Evolutionary conservation across 2,329 filamentous ascomycete species (phyloP).

Genomic region (Clarireedia sp.): DNA sequence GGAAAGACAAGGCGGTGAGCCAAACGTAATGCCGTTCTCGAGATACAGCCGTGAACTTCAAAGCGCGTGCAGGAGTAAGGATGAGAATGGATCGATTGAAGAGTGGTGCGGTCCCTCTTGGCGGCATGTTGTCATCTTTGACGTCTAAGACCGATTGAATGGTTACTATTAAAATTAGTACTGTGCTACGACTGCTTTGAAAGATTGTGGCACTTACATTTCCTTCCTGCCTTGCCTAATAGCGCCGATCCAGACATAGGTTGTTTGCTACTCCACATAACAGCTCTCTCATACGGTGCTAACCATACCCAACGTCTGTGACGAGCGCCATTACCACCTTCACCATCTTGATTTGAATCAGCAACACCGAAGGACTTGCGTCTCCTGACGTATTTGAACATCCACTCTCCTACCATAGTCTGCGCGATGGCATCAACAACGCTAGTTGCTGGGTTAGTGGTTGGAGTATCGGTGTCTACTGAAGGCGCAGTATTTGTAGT

Average conservation of each 20-base stretch:
- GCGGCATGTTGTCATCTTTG: conserved; percentile 82
- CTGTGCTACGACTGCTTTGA: not conserved
- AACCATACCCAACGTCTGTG: conserved; percentile 99
- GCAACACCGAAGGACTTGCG: conserved; percentile 83
- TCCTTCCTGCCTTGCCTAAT: conserved; percentile 89
- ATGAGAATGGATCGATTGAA: conserved; percentile 96
- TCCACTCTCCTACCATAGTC: conserved; percentile 97
- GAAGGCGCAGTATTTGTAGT: conserved; percentile 23
- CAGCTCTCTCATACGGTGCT: conserved; percentile 88
- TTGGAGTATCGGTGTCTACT: not conserved
- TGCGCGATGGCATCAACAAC: conserved; percentile 96
- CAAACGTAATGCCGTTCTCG: conserved; percentile 88
- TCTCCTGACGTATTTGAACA: conserved; percentile 83
- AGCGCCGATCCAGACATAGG: conserved; percentile 79
- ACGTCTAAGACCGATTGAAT: conserved; percentile 97
- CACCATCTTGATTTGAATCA: conserved; percentile 59
- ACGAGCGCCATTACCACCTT: conserved; percentile 59
- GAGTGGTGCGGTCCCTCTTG: conserved; percentile 56
- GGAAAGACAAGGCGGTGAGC: conserved; percentile 89
- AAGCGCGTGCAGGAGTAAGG: conserved; percentile 80
- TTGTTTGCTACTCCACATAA: conserved; percentile 98
- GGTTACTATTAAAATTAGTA: conserved; percentile 51
- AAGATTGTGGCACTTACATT: conserved; percentile 56
- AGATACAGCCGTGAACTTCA: conserved; percentile 85
- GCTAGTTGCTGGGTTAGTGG: conserved; percentile 56